A percentile compares a stretch with the other conserved stretches of the same genome.
These are phyloP conservation scores for Microstroma glucosiphilum DNA, from an alignment of 1,284 basidiomycete genomes.

Conservation along the genomic window DNA sequence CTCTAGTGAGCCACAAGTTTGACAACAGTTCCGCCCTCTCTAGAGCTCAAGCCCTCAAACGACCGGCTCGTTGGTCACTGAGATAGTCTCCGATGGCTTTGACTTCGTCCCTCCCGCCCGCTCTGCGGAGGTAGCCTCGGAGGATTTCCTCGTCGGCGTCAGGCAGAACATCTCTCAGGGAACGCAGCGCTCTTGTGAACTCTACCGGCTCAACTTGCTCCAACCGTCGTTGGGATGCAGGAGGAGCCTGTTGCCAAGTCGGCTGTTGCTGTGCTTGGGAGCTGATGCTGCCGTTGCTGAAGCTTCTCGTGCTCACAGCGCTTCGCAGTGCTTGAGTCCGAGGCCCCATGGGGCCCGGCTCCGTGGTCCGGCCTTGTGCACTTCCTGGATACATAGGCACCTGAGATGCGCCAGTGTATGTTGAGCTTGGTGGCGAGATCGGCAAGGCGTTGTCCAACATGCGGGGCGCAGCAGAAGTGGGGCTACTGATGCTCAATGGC, in stretches of 20 bases:
- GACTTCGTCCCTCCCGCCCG: constrained; percentile 26
- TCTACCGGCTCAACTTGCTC: not conserved
- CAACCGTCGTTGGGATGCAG: not conserved
- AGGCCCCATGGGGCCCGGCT: too few relatives aligned
- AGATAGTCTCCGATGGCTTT: constrained; percentile 39
- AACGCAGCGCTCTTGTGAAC: constrained; percentile 24
- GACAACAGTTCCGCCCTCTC: not conserved
- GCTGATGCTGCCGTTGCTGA: not conserved
- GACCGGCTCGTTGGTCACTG: constrained; percentile 23
- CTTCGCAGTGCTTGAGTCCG: too few relatives aligned
- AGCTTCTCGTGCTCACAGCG: too few relatives aligned
- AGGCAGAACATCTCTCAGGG: constrained; percentile 36
- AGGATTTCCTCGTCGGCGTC: constrained; percentile 32
- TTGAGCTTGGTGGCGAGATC: too few relatives aligned
- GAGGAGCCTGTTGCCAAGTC: constrained; percentile 2
- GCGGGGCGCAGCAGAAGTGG: too few relatives aligned
- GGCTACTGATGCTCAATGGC: too few relatives aligned
- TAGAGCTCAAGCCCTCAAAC: not conserved
- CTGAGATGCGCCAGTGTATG: too few relatives aligned
- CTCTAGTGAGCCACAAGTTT: not conserved
- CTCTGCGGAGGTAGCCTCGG: constrained; percentile 27
- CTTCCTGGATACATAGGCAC: too few relatives aligned
- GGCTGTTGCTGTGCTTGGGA: not conserved
- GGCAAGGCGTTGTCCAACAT: too few relatives aligned
- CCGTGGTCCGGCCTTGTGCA: too few relatives aligned